These are phyloP conservation scores for Colletotrichum aenigma DNA, from an alignment of 2,329 filamentous ascomycete species.

Conservation along the genomic window DNA sequence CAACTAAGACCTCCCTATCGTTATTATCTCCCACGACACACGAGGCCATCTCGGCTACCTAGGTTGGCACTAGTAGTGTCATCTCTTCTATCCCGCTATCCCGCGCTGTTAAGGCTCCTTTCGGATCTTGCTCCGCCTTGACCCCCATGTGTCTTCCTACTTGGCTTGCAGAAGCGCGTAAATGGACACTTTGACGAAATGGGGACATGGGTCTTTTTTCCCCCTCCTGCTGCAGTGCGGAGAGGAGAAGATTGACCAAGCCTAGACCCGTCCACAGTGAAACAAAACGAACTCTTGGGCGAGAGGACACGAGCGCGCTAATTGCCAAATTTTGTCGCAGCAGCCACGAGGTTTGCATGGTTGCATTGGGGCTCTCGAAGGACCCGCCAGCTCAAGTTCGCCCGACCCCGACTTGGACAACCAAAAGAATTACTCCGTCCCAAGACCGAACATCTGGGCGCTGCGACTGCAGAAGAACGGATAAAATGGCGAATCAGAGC, in stretches of 20 bases:
- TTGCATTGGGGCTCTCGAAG: background rate
- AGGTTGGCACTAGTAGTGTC: background rate
- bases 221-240: background rate
- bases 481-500: background rate
- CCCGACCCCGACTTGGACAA: constrained; percentile 11
- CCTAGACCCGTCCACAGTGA: constrained; percentile 8
- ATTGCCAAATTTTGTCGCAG: background rate
- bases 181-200: background rate
- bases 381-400: constrained; percentile 5
- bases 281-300: constrained; percentile 19
- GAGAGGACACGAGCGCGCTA: background rate
- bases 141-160: background rate
- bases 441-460: background rate
- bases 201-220: background rate
- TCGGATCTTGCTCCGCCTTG: background rate
- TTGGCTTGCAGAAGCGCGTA: background rate
- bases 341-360: constrained; percentile 4
- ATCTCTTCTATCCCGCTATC: constrained; percentile 5
- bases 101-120: background rate
- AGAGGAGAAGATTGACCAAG: constrained; percentile 3
- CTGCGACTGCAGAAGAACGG: background rate
- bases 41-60: background rate
- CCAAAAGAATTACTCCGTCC: background rate
- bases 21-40: background rate
- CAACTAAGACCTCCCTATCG: background rate